Conservation (phyloP, 1,139 yeast species). For the Debaryomycetaceae sp. region DNA sequence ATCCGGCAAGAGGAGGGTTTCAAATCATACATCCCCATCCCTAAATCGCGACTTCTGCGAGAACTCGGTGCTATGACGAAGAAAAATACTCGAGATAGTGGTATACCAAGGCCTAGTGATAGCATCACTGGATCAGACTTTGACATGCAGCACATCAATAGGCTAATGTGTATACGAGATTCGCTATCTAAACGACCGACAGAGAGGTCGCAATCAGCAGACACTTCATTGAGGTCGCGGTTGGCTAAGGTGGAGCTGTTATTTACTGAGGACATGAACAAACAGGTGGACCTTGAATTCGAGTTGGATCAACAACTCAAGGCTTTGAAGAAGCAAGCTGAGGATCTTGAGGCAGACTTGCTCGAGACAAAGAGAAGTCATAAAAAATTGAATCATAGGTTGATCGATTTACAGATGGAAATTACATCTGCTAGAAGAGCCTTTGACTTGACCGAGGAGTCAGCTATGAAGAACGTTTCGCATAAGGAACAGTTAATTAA, state of each 20-base stretch:
- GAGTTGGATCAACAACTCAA: slow-evolving; percentile 15
- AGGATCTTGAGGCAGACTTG: slow-evolving; percentile 20
- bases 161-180: slow-evolving; percentile 7
- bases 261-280: slow-evolving; percentile 4
- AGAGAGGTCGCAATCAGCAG: not conserved
- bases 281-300: slow-evolving; percentile 5
- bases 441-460: slow-evolving; percentile 24
- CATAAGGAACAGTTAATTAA: slow-evolving; percentile 25
- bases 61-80: slow-evolving; percentile 4
- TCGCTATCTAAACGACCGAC: slow-evolving; percentile 3
- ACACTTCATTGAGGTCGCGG: slow-evolving; percentile 4
- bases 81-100: slow-evolving; percentile 5
- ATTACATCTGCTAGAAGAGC: slow-evolving; percentile 16
- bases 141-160: slow-evolving; percentile 7
- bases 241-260: slow-evolving; percentile 5
- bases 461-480: slow-evolving; percentile 25
- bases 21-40: slow-evolving; percentile 8
- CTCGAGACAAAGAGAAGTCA: slow-evolving; percentile 19
- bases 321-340: slow-evolving; percentile 13
- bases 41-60: slow-evolving; percentile 3
- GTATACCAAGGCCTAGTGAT: slow-evolving; percentile 6
- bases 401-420: slow-evolving; percentile 15
- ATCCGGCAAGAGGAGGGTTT: not conserved
- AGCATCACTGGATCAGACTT: slow-evolving; percentile 2
- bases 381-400: slow-evolving; percentile 18